A percentile compares a stretch with the other conserved stretches of the same genome.
phyloP scores from a whole-genome alignment of 768 basidiomycete species.

The Mycena belliarum region DNA sequence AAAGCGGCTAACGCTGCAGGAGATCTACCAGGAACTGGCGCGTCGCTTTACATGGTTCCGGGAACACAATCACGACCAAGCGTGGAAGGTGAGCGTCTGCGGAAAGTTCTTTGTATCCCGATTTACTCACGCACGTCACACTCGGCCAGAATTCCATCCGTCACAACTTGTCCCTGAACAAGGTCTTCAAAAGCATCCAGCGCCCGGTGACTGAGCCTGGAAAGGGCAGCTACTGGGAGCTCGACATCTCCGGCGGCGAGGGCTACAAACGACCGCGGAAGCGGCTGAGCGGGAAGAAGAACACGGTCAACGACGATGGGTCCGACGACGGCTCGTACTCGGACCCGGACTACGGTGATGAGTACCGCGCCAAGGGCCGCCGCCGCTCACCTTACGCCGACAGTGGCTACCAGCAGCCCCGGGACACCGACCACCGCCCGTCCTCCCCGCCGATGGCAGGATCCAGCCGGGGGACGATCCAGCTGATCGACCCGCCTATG shows the following conservation, averaged over 20 bases:
- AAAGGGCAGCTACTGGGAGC: slow-evolving; percentile 66
- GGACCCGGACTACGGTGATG: too few species aligned
- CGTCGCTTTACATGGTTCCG: slow-evolving; percentile 57
- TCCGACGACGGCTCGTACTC: slow-evolving; percentile 18
- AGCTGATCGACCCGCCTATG: too few species aligned
- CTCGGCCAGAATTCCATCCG: slow-evolving; percentile 40
- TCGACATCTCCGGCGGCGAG: slow-evolving; percentile 50
- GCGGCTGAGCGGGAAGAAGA: too few species aligned
- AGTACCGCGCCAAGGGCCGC: too few species aligned
- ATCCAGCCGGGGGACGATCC: not conserved
- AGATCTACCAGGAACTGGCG: slow-evolving; percentile 60
- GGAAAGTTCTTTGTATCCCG: not conserved
- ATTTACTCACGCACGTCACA: slow-evolving; percentile 13
- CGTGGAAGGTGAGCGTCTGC: slow-evolving; percentile 58
- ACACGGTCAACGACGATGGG: slow-evolving; percentile 28
- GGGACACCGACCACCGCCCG: slow-evolving; percentile 29
- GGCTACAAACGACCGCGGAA: too few species aligned
- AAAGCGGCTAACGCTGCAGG: slow-evolving; percentile 59
- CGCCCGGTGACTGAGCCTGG: slow-evolving; percentile 70
- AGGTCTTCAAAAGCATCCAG: slow-evolving; percentile 55
- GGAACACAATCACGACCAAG: slow-evolving; percentile 38
- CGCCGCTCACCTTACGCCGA: too few species aligned
- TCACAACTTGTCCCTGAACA: slow-evolving; percentile 46
- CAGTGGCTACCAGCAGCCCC: not conserved
- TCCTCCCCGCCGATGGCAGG: not conserved